Percentiles rank a stretch among this genome's conserved stretches.
Conservation (phyloP, 768 basidiomycete genomes). For the Agrocybe praecox region DNA sequence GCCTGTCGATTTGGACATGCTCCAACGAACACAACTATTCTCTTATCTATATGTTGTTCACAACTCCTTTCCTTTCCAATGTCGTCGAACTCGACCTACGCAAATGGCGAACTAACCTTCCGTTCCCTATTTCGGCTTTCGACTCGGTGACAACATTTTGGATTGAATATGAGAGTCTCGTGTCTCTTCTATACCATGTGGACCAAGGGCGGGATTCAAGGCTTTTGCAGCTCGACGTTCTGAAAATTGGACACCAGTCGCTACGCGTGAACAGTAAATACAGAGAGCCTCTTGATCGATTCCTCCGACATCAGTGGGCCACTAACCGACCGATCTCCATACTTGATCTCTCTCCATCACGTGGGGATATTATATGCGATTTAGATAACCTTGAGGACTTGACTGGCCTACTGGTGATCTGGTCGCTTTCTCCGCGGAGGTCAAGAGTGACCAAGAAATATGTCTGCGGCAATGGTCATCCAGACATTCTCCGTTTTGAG, state of each 20-base stretch:
- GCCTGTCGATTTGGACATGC: not conserved
- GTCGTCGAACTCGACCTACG: not conserved
- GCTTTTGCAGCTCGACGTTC: too few species aligned
- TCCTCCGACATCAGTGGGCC: not conserved
- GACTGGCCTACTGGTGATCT: not conserved
- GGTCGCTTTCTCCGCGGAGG: too few species aligned
- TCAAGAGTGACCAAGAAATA: not conserved
- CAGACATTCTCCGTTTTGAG: not conserved
- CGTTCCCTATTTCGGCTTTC: not conserved
- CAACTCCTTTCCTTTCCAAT: not conserved
- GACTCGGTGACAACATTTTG: not conserved
- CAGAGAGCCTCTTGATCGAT: too few species aligned
- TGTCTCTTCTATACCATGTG: not conserved
- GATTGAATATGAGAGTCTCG: not conserved
- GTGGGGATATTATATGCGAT: not conserved
- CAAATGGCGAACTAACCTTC: not conserved
- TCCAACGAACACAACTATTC: not conserved
- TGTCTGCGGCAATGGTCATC: not conserved
- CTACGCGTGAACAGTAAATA: too few species aligned
- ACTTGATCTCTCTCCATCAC: not conserved
- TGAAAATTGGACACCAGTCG: too few species aligned
- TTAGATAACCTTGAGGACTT: not conserved
- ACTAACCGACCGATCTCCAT: not conserved
- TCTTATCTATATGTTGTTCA: not conserved
- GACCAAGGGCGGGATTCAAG: too few species aligned